Conservation (phyloP, 2,329 filamentous ascomycete genomes). For the Aspergillus viridinutans region DNA sequence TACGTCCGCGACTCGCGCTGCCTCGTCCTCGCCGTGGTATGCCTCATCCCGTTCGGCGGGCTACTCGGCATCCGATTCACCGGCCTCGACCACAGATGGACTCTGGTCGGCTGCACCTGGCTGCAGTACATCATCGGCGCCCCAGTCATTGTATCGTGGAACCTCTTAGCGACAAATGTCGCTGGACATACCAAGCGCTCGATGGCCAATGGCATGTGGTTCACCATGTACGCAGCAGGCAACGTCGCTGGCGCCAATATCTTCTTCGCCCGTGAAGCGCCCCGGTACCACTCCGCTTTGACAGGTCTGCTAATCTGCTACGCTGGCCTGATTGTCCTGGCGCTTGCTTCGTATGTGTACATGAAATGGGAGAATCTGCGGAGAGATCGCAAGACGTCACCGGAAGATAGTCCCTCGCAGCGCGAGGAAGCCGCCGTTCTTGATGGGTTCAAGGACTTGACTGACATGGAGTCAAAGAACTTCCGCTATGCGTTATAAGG, state of each 20-base stretch:
- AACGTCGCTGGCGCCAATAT: conserved; percentile 49
- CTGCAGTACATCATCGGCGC: conserved; percentile 49
- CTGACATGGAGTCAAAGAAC: conserved; percentile 33
- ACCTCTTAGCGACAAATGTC: conserved; percentile 45
- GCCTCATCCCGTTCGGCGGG: conserved; percentile 39
- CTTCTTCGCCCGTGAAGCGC: conserved; percentile 43
- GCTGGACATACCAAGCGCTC: conserved; percentile 52
- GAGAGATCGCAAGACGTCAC: conserved; percentile 10
- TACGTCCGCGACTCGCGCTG: conserved; percentile 41
- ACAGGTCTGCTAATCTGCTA: conserved; percentile 43
- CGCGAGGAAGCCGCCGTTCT: conserved; percentile 17
- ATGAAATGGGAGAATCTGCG: conserved; percentile 25
- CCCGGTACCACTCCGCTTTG: conserved; percentile 44
- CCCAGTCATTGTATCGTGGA: conserved; percentile 51
- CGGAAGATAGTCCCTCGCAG: not conserved
- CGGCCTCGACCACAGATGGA: conserved; percentile 43
- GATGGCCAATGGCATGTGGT: conserved; percentile 48
- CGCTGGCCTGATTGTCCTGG: conserved; percentile 38
- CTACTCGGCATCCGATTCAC: conserved; percentile 51
- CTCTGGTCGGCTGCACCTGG: conserved; percentile 52
- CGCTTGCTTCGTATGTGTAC: conserved; percentile 18
- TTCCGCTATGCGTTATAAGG: conserved; percentile 27
- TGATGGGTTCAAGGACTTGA: conserved; percentile 36
- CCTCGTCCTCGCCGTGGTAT: conserved; percentile 27
- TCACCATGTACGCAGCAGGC: conserved; percentile 45